phyloP scores from a whole-genome alignment of 2,329 filamentous ascomycete species.

The Talaromyces funiculosus region DNA sequence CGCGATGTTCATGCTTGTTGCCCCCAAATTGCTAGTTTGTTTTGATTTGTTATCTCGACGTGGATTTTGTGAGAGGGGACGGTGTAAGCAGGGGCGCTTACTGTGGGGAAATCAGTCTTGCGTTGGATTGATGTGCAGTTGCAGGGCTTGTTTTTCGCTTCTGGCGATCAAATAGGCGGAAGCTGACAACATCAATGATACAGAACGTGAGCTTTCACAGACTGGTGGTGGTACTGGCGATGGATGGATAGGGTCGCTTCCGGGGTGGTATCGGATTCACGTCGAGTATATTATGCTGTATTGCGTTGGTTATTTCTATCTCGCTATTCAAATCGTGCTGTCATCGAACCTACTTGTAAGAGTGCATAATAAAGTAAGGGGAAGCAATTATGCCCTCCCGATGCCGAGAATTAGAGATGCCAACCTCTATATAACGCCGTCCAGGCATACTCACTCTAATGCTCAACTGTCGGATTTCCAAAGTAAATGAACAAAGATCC shows the following conservation, averaged over 20 bases:
- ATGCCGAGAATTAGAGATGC: too few species aligned
- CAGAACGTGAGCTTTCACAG: not conserved
- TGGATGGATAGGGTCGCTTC: slow-evolving; percentile 45
- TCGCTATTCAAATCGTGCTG: not conserved
- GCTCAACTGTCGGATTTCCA: too few species aligned
- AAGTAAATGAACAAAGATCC: too few species aligned
- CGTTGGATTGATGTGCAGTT: slow-evolving; percentile 1
- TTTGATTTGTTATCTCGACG: slow-evolving; percentile 9
- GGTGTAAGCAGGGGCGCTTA: not conserved
- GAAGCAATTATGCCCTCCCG: too few species aligned
- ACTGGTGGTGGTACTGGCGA: slow-evolving; percentile 30
- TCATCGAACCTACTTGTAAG: not conserved
- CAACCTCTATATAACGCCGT: too few species aligned
- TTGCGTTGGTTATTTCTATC: slow-evolving; percentile 1
- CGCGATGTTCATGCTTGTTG: not conserved
- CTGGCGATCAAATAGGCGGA: not conserved
- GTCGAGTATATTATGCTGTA: slow-evolving; percentile 23
- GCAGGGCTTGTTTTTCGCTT: not conserved
- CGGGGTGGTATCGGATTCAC: slow-evolving; percentile 37
- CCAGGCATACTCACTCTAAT: too few species aligned
- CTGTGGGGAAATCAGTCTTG: not conserved
- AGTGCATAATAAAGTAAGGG: not conserved
- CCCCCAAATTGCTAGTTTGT: not conserved
- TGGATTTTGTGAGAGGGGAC: slow-evolving; percentile 2
- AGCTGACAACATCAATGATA: slow-evolving; percentile 1